Evolutionary conservation across 176 grass and related monocot genomes (phyloP), one percentile per base, ranked within the genome.

Genomic region (Avena eriantha): DNA sequence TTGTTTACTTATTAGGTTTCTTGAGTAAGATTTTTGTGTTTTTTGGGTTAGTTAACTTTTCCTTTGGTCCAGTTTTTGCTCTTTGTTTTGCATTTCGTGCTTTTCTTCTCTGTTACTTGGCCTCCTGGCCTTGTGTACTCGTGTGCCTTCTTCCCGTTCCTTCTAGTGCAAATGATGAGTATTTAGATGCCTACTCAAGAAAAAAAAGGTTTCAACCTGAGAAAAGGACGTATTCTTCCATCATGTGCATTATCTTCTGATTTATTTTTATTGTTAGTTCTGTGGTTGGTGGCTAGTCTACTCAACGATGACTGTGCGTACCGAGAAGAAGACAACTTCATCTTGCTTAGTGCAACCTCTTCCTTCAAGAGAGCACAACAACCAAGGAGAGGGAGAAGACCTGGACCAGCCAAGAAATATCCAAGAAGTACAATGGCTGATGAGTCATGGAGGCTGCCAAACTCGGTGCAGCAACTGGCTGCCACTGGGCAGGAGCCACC

Each of bases 391-490:
- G 18, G 63, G 8, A 43, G 35, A 47, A 78, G 10, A 31, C 33
- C 76, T 69, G 64, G 17, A 43, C 56, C 46, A 70, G 18, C 35
- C 4, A 10, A 50, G 55, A 64, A 36, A 13, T 16, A 76, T 15
- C 84, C 55, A 74, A 75, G 18, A 69, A 24, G 0, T 65, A 6
- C 10, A 21, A 89, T 89, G 87, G 82, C 82, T 0, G 87, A 81
- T 5, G 87, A 81, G 2, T 49, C 88, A 81, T 81, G 88, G 88
- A 85, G 77, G 77, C 19, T 71, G 26, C 88, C 88, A 26, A 75
- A 3, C 15, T n/a, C 63, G 0, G 88, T 89, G 58, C 88, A 89
- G 26, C 77, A 85, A 51, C 48, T 89, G 24, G 82, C 82, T 12
- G 69, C 69, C 26, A 35, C 0, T 49, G 36, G 76, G 59, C 69